phyloP scores from a whole-genome alignment of 768 basidiomycete genomes.

The Hericium erinaceus region DNA sequence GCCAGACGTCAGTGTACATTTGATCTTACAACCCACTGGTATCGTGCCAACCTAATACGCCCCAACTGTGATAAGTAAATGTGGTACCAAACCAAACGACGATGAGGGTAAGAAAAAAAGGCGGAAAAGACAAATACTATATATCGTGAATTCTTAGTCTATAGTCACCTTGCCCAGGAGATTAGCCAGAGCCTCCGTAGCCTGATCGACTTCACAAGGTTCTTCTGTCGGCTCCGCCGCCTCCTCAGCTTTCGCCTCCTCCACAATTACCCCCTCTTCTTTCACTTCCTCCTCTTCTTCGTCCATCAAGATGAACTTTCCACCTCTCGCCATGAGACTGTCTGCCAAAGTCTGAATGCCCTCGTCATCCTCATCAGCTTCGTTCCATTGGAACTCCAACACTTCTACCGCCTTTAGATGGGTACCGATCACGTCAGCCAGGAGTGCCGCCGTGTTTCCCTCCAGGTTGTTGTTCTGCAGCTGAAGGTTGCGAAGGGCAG shows the following conservation, averaged over 20 bases:
- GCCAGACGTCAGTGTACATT: background rate
- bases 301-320: constrained; percentile 57
- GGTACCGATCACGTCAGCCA: constrained; percentile 56
- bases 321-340: constrained; percentile 54
- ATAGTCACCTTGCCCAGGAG: constrained; percentile 52
- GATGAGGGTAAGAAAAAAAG: background rate
- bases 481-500: constrained; percentile 64
- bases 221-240: constrained; percentile 21
- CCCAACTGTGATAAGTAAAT: background rate
- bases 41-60: background rate
- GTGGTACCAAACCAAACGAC: background rate
- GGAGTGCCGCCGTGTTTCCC: constrained; percentile 49
- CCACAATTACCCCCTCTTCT: constrained; percentile 31
- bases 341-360: constrained; percentile 43
- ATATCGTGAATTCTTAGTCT: background rate
- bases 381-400: constrained; percentile 89
- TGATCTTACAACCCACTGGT: background rate
- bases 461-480: constrained; percentile 93
- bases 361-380: constrained; percentile 70
- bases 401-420: constrained; percentile 50
- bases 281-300: constrained; percentile 76
- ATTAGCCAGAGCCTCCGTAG: constrained; percentile 53
- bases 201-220: constrained; percentile 23
- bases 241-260: constrained; percentile 21
- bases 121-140: background rate